Percentiles rank a stretch among this genome's conserved stretches.
phyloP scores from a whole-genome alignment of 2,329 filamentous ascomycete genomes.

The Colletotrichum tamarilloi region DNA sequence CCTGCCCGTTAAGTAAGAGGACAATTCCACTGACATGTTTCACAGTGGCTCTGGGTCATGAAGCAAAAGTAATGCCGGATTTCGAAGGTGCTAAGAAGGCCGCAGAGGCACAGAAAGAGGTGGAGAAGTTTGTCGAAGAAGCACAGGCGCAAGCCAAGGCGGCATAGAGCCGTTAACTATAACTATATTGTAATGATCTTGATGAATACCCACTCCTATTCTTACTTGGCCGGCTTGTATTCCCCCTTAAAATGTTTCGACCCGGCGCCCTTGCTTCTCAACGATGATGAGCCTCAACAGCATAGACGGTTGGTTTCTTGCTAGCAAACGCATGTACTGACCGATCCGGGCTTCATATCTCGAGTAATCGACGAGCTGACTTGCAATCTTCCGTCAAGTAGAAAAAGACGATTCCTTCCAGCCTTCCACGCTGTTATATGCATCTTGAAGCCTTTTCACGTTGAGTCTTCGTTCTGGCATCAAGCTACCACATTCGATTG shows the following conservation, averaged over 20 bases:
- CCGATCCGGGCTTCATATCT: too few relatives aligned
- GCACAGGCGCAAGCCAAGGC: constrained; percentile 12
- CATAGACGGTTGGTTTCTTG: not conserved
- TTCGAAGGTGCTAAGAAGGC: constrained; percentile 10
- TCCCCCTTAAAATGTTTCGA: too few relatives aligned
- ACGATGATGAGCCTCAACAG: not conserved
- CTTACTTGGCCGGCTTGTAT: not conserved
- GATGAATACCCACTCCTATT: constrained; percentile 23
- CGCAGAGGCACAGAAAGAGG: not conserved
- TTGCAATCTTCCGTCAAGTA: not conserved
- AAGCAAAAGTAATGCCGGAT: constrained; percentile 42
- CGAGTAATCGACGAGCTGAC: too few relatives aligned
- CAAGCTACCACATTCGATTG: not conserved
- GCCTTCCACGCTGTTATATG: too few relatives aligned
- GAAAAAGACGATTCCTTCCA: too few relatives aligned
- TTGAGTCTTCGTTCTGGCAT: too few relatives aligned
- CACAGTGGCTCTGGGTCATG: constrained; percentile 46
- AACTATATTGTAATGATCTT: constrained; percentile 17
- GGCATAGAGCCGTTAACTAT: not conserved
- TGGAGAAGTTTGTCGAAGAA: not conserved
- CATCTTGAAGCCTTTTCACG: not conserved
- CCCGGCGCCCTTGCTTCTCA: not conserved
- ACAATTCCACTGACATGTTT: not conserved
- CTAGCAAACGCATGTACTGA: not conserved
- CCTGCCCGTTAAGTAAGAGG: too few relatives aligned